Evolutionary conservation across 225 moss, liverwort and hornwort genomes (phyloP).

Genomic region (Antitrichia curtipendula): DNA sequence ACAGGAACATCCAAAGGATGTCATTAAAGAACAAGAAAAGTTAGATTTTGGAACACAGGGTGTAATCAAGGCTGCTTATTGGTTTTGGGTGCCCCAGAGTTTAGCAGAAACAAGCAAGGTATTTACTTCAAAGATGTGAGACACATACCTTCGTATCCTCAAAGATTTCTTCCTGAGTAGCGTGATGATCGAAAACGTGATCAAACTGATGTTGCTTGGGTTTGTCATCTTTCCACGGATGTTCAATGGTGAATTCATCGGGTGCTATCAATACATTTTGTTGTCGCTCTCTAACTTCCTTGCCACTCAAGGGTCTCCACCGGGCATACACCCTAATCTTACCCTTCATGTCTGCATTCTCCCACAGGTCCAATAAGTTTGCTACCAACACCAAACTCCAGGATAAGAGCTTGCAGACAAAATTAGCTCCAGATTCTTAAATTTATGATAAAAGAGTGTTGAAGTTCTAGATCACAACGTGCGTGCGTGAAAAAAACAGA

Average conservation of each 20-base stretch:
- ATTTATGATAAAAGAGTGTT: neutral
- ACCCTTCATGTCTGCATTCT: constrained; percentile 87
- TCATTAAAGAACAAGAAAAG: neutral
- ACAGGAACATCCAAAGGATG: neutral
- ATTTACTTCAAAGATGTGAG: neutral
- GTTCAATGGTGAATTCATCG: constrained; percentile 93
- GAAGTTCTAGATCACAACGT: neutral
- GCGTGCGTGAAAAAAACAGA: neutral
- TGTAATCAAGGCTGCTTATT: neutral
- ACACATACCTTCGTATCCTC: constrained; percentile 76
- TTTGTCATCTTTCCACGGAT: constrained; percentile 95
- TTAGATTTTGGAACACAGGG: neutral
- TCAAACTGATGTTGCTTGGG: constrained; percentile 92
- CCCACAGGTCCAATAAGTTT: neutral
- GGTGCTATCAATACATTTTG: constrained; percentile 60
- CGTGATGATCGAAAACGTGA: constrained; percentile 83
- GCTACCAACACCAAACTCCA: neutral
- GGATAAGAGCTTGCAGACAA: neutral
- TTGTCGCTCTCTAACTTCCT: constrained; percentile 71
- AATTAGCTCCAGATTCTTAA: neutral
- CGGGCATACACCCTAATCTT: constrained; percentile 93
- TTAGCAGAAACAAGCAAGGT: neutral
- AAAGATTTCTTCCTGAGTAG: constrained; percentile 75
- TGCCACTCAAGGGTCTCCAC: constrained; percentile 90
- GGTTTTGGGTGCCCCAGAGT: neutral